Evolutionary conservation across 2,329 filamentous ascomycete species (phyloP).

Genomic region (Cordyceps cicadae): DNA sequence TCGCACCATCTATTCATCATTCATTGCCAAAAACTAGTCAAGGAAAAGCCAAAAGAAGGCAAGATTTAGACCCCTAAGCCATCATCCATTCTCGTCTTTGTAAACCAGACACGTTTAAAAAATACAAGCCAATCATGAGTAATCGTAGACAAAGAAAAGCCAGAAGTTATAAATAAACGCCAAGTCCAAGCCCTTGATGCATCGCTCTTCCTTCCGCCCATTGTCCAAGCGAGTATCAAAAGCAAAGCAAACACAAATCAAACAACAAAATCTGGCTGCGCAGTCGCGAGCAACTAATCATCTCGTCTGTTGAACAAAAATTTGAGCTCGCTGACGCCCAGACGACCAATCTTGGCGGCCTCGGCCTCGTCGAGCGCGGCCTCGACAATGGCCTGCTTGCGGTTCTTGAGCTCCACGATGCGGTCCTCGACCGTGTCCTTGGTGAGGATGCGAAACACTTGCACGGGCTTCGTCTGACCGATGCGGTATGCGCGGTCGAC

Average conservation of each 20-base stretch:
- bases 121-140: no score
- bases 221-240: neutral
- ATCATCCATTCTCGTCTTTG: neutral
- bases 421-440: slow-evolving; percentile 77
- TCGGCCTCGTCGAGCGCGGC: slow-evolving; percentile 72
- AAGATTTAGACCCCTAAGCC: neutral
- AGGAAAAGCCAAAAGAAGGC: neutral
- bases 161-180: neutral
- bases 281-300: neutral
- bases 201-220: neutral
- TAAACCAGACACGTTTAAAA: neutral
- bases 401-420: slow-evolving; percentile 69
- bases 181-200: neutral
- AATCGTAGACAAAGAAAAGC: neutral
- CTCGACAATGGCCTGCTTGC: slow-evolving; percentile 69
- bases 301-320: slow-evolving; percentile 49
- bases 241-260: neutral
- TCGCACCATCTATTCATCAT: neutral
- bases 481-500: slow-evolving; percentile 86
- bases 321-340: slow-evolving; percentile 58
- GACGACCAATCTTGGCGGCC: slow-evolving; percentile 54
- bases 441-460: slow-evolving; percentile 73
- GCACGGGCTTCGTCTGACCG: slow-evolving; percentile 65
- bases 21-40: neutral
- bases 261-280: neutral